A percentile compares a stretch with the other conserved stretches of the same genome.
Conservation (phyloP, 345 rosid species). For the Iberis pinnata region DNA sequence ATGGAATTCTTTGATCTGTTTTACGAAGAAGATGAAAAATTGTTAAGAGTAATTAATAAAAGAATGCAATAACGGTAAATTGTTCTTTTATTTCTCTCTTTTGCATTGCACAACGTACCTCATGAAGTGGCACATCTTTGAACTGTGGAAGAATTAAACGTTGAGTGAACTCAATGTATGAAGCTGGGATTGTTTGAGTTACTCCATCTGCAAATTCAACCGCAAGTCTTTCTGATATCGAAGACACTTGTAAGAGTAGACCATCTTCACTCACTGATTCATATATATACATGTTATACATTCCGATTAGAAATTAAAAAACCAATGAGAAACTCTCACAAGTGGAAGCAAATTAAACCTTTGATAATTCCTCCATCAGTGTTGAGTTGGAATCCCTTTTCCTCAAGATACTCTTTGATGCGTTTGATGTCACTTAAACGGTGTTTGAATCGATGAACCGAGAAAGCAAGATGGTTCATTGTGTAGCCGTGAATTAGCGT, state of each 20-base stretch:
- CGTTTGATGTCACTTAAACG: conserved; percentile 47
- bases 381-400: conserved; percentile 65
- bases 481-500: conserved; percentile 85
- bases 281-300: too few species aligned
- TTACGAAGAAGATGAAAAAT: neutral
- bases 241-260: conserved; percentile 77
- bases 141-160: conserved; percentile 71
- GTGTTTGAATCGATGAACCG: conserved; percentile 63
- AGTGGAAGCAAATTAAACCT: conserved; percentile 39
- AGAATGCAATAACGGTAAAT: neutral
- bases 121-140: conserved; percentile 39
- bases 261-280: conserved; percentile 78
- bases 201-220: conserved; percentile 64
- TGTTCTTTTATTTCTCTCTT: too few species aligned
- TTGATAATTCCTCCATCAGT: conserved; percentile 77
- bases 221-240: conserved; percentile 57
- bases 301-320: neutral
- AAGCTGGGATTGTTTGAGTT: conserved; percentile 57
- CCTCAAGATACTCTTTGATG: conserved; percentile 49
- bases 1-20: conserved; percentile 62
- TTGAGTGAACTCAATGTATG: conserved; percentile 89
- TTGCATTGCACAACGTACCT: conserved; percentile 57
- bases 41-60: neutral
- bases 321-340: neutral
- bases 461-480: conserved; percentile 78